phyloP scores from a whole-genome alignment of 805 yeast genomes.

The Hanseniaspora osmophila region DNA sequence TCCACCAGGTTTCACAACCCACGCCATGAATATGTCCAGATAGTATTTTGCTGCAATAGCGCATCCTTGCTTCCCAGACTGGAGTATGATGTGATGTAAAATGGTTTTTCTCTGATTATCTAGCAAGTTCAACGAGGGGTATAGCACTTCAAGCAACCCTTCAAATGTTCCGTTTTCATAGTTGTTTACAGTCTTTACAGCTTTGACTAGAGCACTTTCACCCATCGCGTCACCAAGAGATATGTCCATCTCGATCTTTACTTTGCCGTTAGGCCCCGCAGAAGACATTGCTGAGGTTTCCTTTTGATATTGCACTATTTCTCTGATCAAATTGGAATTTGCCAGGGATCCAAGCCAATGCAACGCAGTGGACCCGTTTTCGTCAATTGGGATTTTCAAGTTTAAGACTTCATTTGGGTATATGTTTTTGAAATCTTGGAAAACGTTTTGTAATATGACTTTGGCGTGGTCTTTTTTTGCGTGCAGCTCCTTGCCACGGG shows the following conservation, averaged over 20 bases:
- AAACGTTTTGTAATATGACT: not conserved
- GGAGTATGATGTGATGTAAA: slow-evolving; percentile 72
- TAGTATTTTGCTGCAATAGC: slow-evolving; percentile 62
- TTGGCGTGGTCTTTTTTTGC: too few species aligned
- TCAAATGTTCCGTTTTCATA: slow-evolving; percentile 67
- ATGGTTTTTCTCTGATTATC: slow-evolving; percentile 69
- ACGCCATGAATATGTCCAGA: slow-evolving; percentile 55
- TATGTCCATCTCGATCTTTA: not conserved
- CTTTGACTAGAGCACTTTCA: slow-evolving; percentile 74
- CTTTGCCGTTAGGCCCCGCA: slow-evolving; percentile 20
- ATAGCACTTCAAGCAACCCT: slow-evolving; percentile 52
- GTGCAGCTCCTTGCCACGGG: too few species aligned
- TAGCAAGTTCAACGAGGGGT: slow-evolving; percentile 53
- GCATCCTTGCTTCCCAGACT: slow-evolving; percentile 66
- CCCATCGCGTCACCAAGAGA: slow-evolving; percentile 66
- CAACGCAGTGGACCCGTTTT: slow-evolving; percentile 80
- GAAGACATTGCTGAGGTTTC: too few species aligned
- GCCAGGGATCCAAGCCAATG: slow-evolving; percentile 96
- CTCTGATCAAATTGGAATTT: slow-evolving; percentile 50
- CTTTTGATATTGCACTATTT: slow-evolving; percentile 31
- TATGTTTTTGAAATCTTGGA: slow-evolving; percentile 14
- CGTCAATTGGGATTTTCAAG: slow-evolving; percentile 81
- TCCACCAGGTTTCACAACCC: slow-evolving; percentile 41
- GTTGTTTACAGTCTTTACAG: slow-evolving; percentile 60
- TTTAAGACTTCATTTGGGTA: slow-evolving; percentile 26